Base-by-base conservation (phyloP, 805 yeast species). In the Metschnikowia continentalis region DNA sequence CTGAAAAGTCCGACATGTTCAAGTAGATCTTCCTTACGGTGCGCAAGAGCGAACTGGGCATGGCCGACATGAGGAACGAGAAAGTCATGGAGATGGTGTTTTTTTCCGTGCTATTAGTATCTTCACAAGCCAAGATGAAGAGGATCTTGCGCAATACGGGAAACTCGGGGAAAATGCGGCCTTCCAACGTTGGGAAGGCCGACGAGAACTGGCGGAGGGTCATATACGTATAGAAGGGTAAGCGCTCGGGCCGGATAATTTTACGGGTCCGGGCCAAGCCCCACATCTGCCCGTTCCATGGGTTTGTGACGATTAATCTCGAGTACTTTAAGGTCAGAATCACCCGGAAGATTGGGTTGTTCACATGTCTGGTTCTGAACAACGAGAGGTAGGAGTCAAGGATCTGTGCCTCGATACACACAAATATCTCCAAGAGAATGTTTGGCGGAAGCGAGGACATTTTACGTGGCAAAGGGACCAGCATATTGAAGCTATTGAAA, bases 281-380 rank as follows among this genome's bases (percentile, higher is more conserved):
- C 30, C 26, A 38, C 30, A 51, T 26, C 44, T 44, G 54, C 10
- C 44, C 42, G 13, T 36, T 30, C 54, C 54, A 51, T 1, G 42
- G 26, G 35, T 45, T 44, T 26, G 54, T 51, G 17, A 51, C 46
- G 14, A 48, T 32, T 26, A 51, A 13, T 6, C 44, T 30, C 30
- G 54, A 51, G 33, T 48, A 41, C 14, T 33, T 30, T 11, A 50
- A 49, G 7, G 53, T 32, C 23, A 42, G 44, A 5, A 50, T 26
- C 37, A 50, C 51, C 10, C 50, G 46, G 32, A 17, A 41, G 4
- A 50, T 30, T 5, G 37, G 30, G 45, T 41, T 35, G 26, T 7
- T 11, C 17, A 36, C 36, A 13, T 30, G 30, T 10, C 20, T 37
- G n/a, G 22, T 13, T 6, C 19, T 42, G 40, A 47, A 41, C 15